Evolutionary conservation across 2,329 filamentous ascomycete genomes (phyloP).

Genomic region (Alternaria brassicicola): DNA sequence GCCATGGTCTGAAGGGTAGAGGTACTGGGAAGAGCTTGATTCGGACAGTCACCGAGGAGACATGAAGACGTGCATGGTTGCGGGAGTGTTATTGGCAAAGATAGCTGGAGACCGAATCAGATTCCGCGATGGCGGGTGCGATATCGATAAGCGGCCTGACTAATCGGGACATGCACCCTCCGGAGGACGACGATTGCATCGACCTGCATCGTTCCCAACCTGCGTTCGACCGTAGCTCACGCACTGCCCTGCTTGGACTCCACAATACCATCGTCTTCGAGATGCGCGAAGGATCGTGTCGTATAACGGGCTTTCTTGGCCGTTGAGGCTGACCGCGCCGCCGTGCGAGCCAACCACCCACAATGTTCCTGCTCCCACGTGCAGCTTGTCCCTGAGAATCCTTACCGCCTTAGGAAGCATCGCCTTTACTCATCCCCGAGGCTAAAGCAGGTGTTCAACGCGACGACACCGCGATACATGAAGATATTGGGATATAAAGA

Average conservation of each 20-base stretch:
- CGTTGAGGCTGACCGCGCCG: slow-evolving; percentile 1
- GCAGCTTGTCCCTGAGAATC: slow-evolving; percentile 2
- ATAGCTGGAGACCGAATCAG: slow-evolving; percentile 15
- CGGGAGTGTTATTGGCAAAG: slow-evolving; percentile 8
- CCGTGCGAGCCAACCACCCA: slow-evolving; percentile 4
- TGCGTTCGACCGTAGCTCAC: not conserved
- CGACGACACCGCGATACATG: not conserved
- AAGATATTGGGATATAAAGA: slow-evolving; percentile 6
- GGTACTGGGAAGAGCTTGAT: not conserved
- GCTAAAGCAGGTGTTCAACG: slow-evolving; percentile 4
- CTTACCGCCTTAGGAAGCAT: slow-evolving; percentile 30
- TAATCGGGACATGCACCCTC: slow-evolving; percentile 9
- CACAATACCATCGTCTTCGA: not conserved
- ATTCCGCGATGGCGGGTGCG: slow-evolving; percentile 1
- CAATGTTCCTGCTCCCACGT: slow-evolving; percentile 9
- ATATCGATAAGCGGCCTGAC: slow-evolving; percentile 14
- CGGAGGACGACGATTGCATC: not conserved
- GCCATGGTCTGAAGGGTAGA: slow-evolving; percentile 33
- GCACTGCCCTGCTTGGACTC: not conserved
- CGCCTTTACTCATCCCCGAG: slow-evolving; percentile 33
- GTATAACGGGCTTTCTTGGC: slow-evolving; percentile 1
- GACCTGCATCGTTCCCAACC: not conserved
- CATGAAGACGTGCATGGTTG: slow-evolving; percentile 15
- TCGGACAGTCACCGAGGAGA: slow-evolving; percentile 22
- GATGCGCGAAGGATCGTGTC: slow-evolving; percentile 4